A percentile compares a stretch with the other conserved stretches of the same genome.
Evolutionary conservation across 2,329 filamentous ascomycete genomes (phyloP).

Genomic region (Exophiala dermatitidis): DNA sequence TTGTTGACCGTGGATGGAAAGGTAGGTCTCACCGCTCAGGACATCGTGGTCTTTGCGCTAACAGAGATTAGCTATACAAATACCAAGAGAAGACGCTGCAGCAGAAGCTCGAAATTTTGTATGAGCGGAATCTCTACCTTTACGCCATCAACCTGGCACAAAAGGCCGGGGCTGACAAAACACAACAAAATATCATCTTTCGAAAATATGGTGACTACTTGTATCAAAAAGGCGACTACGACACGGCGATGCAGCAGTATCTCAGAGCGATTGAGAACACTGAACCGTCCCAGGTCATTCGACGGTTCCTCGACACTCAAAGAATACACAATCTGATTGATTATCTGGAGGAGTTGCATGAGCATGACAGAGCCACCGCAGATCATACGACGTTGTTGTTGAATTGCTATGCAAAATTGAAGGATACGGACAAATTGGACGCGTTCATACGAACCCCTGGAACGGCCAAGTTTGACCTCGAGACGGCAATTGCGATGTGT

Average conservation of each 20-base stretch:
- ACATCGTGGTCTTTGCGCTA: conserved; percentile 11
- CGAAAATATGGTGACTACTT: conserved; percentile 89
- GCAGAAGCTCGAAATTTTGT: conserved; percentile 86
- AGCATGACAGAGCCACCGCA: conserved; percentile 83
- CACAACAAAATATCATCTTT: conserved; percentile 86
- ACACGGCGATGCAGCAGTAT: conserved; percentile 98
- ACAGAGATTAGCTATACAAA: conserved; percentile 58
- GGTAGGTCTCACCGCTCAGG: conserved; percentile 43
- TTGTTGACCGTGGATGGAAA: conserved; percentile 89
- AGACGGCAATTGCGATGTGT: conserved; percentile 96
- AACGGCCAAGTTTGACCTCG: conserved; percentile 90
- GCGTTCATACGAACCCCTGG: conserved; percentile 93
- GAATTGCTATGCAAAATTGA: conserved; percentile 96
- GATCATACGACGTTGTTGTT: conserved; percentile 91
- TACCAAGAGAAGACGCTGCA: conserved; percentile 88
- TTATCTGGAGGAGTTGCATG: conserved; percentile 92
- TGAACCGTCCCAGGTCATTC: conserved; percentile 90
- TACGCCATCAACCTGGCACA: conserved; percentile 88
- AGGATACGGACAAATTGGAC: conserved; percentile 93
- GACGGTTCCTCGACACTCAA: conserved; percentile 96
- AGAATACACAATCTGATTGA: conserved; percentile 95
- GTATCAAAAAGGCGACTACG: conserved; percentile 91
- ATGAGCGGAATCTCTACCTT: conserved; percentile 86
- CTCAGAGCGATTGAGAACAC: conserved; percentile 92
- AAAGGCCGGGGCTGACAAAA: conserved; percentile 69